Base-by-base conservation (phyloP, 73 alveolate species). In the Tetrahymena thermophila region DNA sequence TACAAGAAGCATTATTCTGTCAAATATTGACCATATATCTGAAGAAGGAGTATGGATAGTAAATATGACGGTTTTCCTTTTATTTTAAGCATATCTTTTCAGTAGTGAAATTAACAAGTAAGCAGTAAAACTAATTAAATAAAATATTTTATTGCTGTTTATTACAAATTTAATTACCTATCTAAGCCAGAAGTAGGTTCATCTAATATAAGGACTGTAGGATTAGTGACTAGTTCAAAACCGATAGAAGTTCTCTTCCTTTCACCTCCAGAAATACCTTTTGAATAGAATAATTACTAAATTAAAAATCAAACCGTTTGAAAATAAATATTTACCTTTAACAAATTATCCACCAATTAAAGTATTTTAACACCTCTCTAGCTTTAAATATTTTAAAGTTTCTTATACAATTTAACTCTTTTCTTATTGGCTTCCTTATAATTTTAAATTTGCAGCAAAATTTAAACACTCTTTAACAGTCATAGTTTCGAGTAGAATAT, bases 401-500 rank as follows among this genome's bases (percentile, higher is more conserved):
- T 56, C 93, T n/a, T 96, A 95, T 57, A 96, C 98, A 14, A 83
- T 35, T 15, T 38, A 93, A 83, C 56, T 94, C 43, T 50, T 38
- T 17, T 93, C 3, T 37, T 84, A 89, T 43, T 42, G 93, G 93
- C 71, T 95, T 85, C 85, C 94, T 85, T 94, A 95, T 1, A 21
- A 35, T 84, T 95, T 95, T 38, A 95, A 35, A 85, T 85, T 94
- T 28, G 99, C 99, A 35, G 93, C 96, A 95, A 95, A 95, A 14
- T 37, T 25, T 28, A 95, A 42, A 43, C 95, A 93, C 35, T 95
- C 96, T 85, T 57, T 85, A 19, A 94, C 97, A 28, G 96, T 43
- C 55, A 93, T 35, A n/a, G 97, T 85, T 37, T 96, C 98, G 34
- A 85, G 23, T n/a, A 94, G 71, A 17, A 94, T 85, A 94, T 96